Base-by-base conservation (phyloP, 805 yeast genomes). In the Yarrowia sp. region DNA sequence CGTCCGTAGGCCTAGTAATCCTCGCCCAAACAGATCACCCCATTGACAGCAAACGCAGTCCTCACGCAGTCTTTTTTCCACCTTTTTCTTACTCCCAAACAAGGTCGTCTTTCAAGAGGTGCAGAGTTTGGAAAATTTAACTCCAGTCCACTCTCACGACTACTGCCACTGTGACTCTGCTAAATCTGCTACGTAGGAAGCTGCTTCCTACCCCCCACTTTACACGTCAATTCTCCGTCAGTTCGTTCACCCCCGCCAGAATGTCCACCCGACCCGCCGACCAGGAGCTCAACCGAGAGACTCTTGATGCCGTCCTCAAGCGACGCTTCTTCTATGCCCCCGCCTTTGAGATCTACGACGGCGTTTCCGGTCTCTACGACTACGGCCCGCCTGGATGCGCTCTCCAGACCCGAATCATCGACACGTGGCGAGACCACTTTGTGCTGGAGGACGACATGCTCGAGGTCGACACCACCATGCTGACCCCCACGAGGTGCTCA, bases 361-460 rank as follows among this genome's bases (percentile, higher is more conserved):
- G 99, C 75, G 98, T 94, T 47, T 89, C 97, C 53, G 99, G 99
- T 67, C 81, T 94, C 63, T 94, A 90, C 75, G 99, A 94, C 75
- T 94, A 92, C 73, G 99, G 99, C 78, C 99, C 99, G 66, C 97
- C 99, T 74, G 99, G 99, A 66, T 93, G 98, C 80, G 96, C 98
- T 12, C 84, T 94, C 77, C 98, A 93, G 80, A 96, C 97, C 70
- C 93, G 94, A 75, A 82, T 94, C 65, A 80, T 94, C 65, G 99
- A 96, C 72, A 81, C 84, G 55, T 94, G 99, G 99, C 88, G 98
- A 80, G 93, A 92, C 76, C 99, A 94, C 77, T 94, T 94, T 74
- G 86, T 94, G 65, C 80, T 96, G 68, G 98, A 94, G 77, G 99
- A 94, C 79, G 98, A 94, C 72, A 94, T 94, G 98, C 82, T 92